Percentiles rank a stretch among this genome's conserved stretches.
phyloP scores from a whole-genome alignment of 164 flowering plant genomes.

The Warburgia ugandensis region DNA sequence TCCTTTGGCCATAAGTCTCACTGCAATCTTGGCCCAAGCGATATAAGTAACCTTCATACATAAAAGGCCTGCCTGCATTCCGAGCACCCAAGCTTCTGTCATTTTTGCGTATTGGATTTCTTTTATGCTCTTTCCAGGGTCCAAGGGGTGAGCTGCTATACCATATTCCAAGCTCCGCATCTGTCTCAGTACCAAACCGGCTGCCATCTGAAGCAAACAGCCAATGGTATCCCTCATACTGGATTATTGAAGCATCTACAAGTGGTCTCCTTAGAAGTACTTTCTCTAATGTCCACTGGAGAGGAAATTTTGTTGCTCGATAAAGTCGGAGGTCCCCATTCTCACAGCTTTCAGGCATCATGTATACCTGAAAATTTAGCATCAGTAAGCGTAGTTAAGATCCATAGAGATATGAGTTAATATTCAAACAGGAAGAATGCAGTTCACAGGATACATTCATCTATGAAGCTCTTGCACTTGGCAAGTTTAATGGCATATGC shows the following conservation, averaged over 20 bases:
- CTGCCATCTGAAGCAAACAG: conserved; percentile 74
- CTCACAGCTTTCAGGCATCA: conserved; percentile 78
- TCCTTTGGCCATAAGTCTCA: conserved; percentile 52
- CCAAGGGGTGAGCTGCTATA: conserved; percentile 66
- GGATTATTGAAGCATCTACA: conserved; percentile 49
- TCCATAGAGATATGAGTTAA: not conserved
- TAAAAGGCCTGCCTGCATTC: conserved; percentile 82
- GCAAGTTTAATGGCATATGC: not conserved
- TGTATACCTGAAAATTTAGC: conserved; percentile 51
- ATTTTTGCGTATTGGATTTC: conserved; percentile 53
- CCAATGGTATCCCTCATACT: conserved; percentile 50
- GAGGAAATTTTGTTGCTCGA: conserved; percentile 59
- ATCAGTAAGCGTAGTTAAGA: not conserved
- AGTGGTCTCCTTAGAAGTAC: conserved; percentile 59
- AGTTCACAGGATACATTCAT: no score
- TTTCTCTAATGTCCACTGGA: conserved; percentile 63
- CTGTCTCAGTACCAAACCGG: conserved; percentile 46
- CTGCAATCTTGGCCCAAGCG: conserved; percentile 78
- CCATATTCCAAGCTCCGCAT: conserved; percentile 82
- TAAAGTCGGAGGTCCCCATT: conserved; percentile 74
- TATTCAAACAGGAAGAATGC: no score
- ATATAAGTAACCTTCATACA: conserved; percentile 48
- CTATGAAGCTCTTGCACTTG: no score
- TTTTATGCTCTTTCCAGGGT: conserved; percentile 74
- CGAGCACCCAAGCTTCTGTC: conserved; percentile 55